Evolutionary conservation across 441 rosid species (phyloP).

Genomic region (Dalechampia spathulata): DNA sequence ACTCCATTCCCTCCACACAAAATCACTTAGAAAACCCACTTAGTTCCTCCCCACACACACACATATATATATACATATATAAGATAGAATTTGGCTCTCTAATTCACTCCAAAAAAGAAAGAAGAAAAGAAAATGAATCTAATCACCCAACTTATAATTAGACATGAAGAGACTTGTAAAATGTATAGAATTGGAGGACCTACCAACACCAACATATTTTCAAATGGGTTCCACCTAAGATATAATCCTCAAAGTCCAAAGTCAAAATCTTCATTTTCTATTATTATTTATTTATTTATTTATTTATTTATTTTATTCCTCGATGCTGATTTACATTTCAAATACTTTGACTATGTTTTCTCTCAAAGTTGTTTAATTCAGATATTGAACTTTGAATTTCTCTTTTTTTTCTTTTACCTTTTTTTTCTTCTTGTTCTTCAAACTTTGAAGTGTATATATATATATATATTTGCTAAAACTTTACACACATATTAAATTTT

Average conservation of each 20-base stretch:
- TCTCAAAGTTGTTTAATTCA: not conserved
- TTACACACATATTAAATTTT: no score
- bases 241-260: not conserved
- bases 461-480: no score
- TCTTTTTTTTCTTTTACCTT: no score
- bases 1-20: slow-evolving; percentile 6
- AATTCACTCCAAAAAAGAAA: no score
- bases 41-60: no score
- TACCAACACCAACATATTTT: not conserved
- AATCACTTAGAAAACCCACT: not conserved
- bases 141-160: slow-evolving; percentile 5
- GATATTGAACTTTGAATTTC: not conserved
- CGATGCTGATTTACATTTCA: no score
- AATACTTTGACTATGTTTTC: no score
- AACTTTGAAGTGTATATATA: no score
- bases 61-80: no score
- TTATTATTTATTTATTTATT: no score
- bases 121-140: not conserved
- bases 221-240: slow-evolving; percentile 14
- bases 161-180: not conserved
- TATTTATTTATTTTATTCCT: no score
- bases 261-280: not conserved
- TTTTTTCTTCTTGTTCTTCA: no score
- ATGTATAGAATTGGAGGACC: not conserved
- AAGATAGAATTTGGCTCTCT: not conserved